Conservation (phyloP, 1,139 yeast species). For the Pichia sp. region DNA sequence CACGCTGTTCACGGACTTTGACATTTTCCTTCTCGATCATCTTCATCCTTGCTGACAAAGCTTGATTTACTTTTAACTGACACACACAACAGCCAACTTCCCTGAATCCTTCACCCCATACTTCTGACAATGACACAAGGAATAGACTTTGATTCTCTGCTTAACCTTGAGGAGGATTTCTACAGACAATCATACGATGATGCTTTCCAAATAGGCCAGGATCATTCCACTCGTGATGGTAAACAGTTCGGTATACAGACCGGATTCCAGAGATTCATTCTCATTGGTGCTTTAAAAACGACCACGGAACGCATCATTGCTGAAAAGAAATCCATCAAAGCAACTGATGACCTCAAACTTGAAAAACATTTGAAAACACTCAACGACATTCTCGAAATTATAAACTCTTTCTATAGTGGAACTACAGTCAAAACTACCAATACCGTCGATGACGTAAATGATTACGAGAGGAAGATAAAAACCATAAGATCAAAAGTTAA, state of each 20-base stretch:
- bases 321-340: background rate
- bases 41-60: too few species aligned
- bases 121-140: too few species aligned
- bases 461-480: conserved; percentile 21
- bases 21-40: too few species aligned
- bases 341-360: conserved; percentile 37
- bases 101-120: too few species aligned
- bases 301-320: conserved; percentile 28
- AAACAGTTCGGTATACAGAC: conserved; percentile 52
- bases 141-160: conserved; percentile 22
- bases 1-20: too few species aligned
- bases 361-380: conserved; percentile 5
- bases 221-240: conserved; percentile 40
- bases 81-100: too few species aligned
- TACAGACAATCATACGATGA: conserved; percentile 41
- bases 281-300: conserved; percentile 42
- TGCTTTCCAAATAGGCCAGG: conserved; percentile 33
- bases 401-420: conserved; percentile 15
- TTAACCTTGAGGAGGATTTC: conserved; percentile 40
- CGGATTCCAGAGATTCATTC: conserved; percentile 47
- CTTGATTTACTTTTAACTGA: too few species aligned
- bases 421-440: conserved; percentile 16
- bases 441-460: conserved; percentile 19
- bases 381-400: conserved; percentile 3
- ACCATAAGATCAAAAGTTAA: conserved; percentile 20